Conservation (phyloP, 1,139 yeast genomes). For the Arxiozyma heterogenica region DNA sequence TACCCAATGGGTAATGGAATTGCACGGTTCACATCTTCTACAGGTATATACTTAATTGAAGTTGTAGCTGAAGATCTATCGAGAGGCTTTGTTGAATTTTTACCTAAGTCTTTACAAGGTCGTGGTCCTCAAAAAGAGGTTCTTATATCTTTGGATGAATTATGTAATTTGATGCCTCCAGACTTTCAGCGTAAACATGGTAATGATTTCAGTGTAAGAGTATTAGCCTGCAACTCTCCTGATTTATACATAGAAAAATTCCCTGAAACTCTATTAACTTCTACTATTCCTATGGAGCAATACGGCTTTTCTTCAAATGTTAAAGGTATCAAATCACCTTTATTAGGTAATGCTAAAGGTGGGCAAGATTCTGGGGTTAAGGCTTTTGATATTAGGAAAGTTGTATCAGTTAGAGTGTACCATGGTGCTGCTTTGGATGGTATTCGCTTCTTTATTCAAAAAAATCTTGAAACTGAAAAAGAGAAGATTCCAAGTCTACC, state of each 20-base stretch:
- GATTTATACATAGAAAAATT: slow-evolving; percentile 29
- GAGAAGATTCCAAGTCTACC: slow-evolving; percentile 38
- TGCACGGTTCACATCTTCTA: slow-evolving; percentile 38
- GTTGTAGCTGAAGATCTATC: slow-evolving; percentile 46
- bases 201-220: slow-evolving; percentile 40
- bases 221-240: slow-evolving; percentile 40
- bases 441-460: slow-evolving; percentile 32
- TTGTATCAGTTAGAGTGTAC: slow-evolving; percentile 48
- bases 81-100: slow-evolving; percentile 50
- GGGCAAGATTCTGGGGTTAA: slow-evolving; percentile 25
- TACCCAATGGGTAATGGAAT: slow-evolving; percentile 41
- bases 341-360: slow-evolving; percentile 34
- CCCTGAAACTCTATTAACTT: slow-evolving; percentile 16
- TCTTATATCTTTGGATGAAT: slow-evolving; percentile 40
- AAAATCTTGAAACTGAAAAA: slow-evolving; percentile 7
- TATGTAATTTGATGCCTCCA: slow-evolving; percentile 38
- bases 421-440: slow-evolving; percentile 81
- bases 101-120: slow-evolving; percentile 52
- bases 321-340: slow-evolving; percentile 39
- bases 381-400: slow-evolving; percentile 22
- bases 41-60: slow-evolving; percentile 72
- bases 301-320: slow-evolving; percentile 21
- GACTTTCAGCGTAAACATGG: slow-evolving; percentile 29
- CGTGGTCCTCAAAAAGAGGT: slow-evolving; percentile 49
- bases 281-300: slow-evolving; percentile 19